Conservation (phyloP, 768 basidiomycete species). For the Strobilomyces dryophilus region DNA sequence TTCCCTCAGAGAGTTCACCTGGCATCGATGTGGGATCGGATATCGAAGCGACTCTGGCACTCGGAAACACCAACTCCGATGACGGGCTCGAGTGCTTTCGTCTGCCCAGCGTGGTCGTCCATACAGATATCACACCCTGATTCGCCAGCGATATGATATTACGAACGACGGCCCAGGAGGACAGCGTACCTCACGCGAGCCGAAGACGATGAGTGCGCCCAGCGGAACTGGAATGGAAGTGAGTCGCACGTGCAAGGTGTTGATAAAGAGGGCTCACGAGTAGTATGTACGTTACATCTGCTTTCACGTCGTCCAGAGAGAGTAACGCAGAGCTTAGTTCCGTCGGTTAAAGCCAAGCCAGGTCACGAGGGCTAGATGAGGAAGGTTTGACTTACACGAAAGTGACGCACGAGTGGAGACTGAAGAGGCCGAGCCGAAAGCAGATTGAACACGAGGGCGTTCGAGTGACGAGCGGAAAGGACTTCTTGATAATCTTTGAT, state of each 20-base stretch:
- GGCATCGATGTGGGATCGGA: constrained; percentile 8
- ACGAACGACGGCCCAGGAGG: neutral
- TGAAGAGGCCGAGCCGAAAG: constrained; percentile 41
- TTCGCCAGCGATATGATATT: neutral
- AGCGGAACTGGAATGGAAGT: constrained; percentile 41
- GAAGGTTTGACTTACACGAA: constrained; percentile 35
- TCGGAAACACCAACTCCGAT: constrained; percentile 17
- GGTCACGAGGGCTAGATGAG: neutral
- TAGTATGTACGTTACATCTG: constrained; percentile 40
- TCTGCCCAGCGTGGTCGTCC: constrained; percentile 18
- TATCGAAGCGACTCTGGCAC: constrained; percentile 19
- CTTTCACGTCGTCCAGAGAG: constrained; percentile 29
- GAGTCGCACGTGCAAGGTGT: neutral
- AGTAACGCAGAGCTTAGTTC: constrained; percentile 34
- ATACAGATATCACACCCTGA: constrained; percentile 39
- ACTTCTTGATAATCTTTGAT: constrained; percentile 34
- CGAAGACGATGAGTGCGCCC: constrained; percentile 45
- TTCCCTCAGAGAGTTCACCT: constrained; percentile 1
- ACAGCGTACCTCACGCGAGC: constrained; percentile 41
- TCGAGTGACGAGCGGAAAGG: constrained; percentile 39
- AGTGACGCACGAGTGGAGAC: constrained; percentile 40
- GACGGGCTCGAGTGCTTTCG: constrained; percentile 9
- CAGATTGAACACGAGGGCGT: constrained; percentile 35
- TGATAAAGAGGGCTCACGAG: constrained; percentile 33
- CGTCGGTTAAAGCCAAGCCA: neutral